Evolutionary conservation across 164 flowering plant species (phyloP).

Genomic region (Kalanchoe fedtschenkoi): DNA sequence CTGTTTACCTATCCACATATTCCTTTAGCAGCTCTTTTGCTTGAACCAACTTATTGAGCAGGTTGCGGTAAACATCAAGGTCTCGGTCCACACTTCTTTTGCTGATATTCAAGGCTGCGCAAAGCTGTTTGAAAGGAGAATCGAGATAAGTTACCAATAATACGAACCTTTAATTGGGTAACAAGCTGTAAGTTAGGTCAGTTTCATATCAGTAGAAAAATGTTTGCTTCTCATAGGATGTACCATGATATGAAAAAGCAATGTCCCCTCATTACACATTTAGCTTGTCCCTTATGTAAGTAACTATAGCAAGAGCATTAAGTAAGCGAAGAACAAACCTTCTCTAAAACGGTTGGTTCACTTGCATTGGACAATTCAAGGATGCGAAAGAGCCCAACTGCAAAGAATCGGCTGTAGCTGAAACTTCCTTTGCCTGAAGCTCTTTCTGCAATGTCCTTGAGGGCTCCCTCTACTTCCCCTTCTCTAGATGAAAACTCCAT

Average conservation of each 20-base stretch:
- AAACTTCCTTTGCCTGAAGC: slow-evolving; percentile 62
- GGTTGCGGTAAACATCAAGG: slow-evolving; percentile 94
- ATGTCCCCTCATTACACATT: neutral
- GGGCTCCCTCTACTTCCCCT: slow-evolving; percentile 74
- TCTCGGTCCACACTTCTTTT: slow-evolving; percentile 87
- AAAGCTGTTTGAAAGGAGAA: slow-evolving; percentile 48
- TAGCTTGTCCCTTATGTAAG: neutral
- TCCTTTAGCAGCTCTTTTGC: slow-evolving; percentile 90
- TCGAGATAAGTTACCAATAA: neutral
- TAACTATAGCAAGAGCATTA: neutral
- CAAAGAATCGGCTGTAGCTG: slow-evolving; percentile 94
- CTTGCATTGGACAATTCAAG: slow-evolving; percentile 85
- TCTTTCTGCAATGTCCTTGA: slow-evolving; percentile 79
- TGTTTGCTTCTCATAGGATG: neutral
- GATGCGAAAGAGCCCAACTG: slow-evolving; percentile 85
- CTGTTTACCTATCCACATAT: slow-evolving; percentile 75
- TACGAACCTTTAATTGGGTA: neutral
- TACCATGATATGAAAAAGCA: neutral
- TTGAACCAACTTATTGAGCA: slow-evolving; percentile 87
- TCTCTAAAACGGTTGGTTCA: slow-evolving; percentile 72
- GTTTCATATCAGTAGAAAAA: neutral
- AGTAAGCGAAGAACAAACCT: slow-evolving; percentile 37
- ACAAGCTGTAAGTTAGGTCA: neutral
- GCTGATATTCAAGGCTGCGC: slow-evolving; percentile 71
- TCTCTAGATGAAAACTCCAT: slow-evolving; percentile 70